A percentile compares a stretch with the other conserved stretches of the same genome.
phyloP scores from a whole-genome alignment of 2,329 filamentous ascomycete species.

The Cordyceps cateniannulata region DNA sequence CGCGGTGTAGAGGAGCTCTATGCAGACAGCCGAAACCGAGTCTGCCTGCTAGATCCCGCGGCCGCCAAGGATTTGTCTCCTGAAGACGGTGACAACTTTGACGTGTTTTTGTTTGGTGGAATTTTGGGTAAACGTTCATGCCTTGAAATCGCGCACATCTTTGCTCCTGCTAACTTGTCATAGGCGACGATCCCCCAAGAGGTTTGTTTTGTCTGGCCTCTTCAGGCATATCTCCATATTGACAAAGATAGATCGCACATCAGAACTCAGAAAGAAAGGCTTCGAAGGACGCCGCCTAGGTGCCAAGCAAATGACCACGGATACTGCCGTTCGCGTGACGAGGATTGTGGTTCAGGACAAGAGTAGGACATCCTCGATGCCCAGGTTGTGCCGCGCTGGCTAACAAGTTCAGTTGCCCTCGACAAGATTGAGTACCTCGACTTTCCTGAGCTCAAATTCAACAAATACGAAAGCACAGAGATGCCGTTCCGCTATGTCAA shows the following conservation, averaged over 20 bases:
- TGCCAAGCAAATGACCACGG: conserved; percentile 95
- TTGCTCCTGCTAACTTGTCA: conserved; percentile 14
- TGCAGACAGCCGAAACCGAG: conserved; percentile 60
- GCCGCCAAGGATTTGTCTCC: conserved; percentile 76
- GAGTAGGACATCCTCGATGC: conserved; percentile 45
- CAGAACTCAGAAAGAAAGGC: conserved; percentile 90
- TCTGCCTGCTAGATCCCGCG: conserved; percentile 85
- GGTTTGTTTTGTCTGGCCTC: conserved; percentile 47
- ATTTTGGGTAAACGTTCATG: conserved; percentile 65
- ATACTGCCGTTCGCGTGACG: conserved; percentile 92
- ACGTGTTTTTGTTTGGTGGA: conserved; percentile 90
- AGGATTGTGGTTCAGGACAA: conserved; percentile 80
- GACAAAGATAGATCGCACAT: conserved; percentile 64
- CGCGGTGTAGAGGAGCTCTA: conserved; percentile 81
- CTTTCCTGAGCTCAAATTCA: conserved; percentile 82
- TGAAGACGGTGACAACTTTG: conserved; percentile 74
- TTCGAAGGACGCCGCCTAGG: conserved; percentile 83
- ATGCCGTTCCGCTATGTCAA: conserved; percentile 98
- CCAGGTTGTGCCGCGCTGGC: conserved; percentile 8
- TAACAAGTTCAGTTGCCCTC: conserved; percentile 55
- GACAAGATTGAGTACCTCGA: conserved; percentile 78
- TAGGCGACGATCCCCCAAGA: conserved; percentile 89
- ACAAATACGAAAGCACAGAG: conserved; percentile 86
- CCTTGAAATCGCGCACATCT: not conserved
- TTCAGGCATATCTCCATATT: conserved; percentile 17